A percentile compares a stretch with the other conserved stretches of the same genome.
Conservation (phyloP, 179 eudicot species). For the Actinidia chinensis region DNA sequence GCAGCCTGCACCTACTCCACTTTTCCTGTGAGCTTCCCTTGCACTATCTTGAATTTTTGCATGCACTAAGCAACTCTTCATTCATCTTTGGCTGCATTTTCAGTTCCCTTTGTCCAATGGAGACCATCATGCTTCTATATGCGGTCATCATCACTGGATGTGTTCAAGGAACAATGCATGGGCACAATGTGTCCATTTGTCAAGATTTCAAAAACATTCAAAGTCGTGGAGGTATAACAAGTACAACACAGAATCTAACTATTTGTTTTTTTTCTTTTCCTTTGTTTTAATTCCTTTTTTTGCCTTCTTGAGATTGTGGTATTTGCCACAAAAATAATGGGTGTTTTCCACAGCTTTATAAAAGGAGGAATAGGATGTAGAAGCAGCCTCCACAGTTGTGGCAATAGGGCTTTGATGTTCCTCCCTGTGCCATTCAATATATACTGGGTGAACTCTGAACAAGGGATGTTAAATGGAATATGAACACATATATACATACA, state of each 20-base stretch:
- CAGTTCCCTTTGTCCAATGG: constrained; percentile 79
- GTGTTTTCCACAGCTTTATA: not conserved
- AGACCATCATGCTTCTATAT: constrained; percentile 85
- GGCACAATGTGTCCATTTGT: not conserved
- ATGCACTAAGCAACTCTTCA: constrained; percentile 67
- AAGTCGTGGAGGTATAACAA: not conserved
- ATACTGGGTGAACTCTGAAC: not conserved
- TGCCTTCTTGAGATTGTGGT: too few relatives aligned
- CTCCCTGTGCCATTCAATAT: not conserved
- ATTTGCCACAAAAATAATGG: not conserved
- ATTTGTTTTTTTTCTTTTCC: too few relatives aligned
- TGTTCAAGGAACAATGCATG: constrained; percentile 48
- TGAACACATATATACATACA: not conserved
- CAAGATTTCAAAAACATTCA: not conserved
- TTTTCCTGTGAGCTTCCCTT: constrained; percentile 78
- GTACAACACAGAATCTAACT: not conserved
- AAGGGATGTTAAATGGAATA: not conserved
- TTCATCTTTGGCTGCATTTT: constrained; percentile 95
- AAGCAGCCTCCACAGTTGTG: not conserved
- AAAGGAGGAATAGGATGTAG: not conserved
- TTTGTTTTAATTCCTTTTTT: not conserved
- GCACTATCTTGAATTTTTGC: constrained; percentile 81
- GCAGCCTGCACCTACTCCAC: constrained; percentile 75
- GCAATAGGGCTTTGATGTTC: not conserved
- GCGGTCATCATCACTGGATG: constrained; percentile 79